These are phyloP conservation scores for Madurella fahalii DNA, from an alignment of 2,329 filamentous ascomycete species.

Conservation along the genomic window DNA sequence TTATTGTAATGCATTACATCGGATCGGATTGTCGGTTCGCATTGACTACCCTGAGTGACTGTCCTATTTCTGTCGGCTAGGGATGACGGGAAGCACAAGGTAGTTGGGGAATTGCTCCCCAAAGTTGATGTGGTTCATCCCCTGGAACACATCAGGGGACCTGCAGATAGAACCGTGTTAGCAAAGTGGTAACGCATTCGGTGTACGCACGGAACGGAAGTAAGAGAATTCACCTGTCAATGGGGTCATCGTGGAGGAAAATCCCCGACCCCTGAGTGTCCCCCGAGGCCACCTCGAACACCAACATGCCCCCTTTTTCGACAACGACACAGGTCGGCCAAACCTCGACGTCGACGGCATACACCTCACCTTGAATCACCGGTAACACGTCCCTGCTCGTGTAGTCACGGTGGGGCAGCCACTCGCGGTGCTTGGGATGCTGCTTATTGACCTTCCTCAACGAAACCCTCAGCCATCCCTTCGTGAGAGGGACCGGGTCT, in stretches of 20 bases:
- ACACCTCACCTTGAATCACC: slow-evolving; percentile 52
- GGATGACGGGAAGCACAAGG: too few relatives aligned
- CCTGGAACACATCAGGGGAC: too few relatives aligned
- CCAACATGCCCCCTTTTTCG: slow-evolving; percentile 47
- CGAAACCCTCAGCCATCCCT: slow-evolving; percentile 60
- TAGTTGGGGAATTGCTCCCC: too few relatives aligned
- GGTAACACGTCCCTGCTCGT: slow-evolving; percentile 45
- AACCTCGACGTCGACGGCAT: slow-evolving; percentile 37
- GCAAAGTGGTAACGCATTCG: slow-evolving; percentile 35
- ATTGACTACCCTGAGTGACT: too few relatives aligned
- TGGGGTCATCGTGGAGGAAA: too few relatives aligned
- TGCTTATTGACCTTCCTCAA: slow-evolving; percentile 50
- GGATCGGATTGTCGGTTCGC: too few relatives aligned
- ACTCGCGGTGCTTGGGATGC: slow-evolving; percentile 49
- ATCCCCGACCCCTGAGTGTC: slow-evolving; percentile 22
- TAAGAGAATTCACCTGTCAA: too few relatives aligned
- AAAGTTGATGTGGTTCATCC: too few relatives aligned
- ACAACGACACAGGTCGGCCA: slow-evolving; percentile 63
- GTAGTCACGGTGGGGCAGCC: slow-evolving; percentile 57
- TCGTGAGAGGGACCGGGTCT: slow-evolving; percentile 58
- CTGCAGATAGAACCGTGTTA: not conserved
- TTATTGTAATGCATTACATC: too few relatives aligned
- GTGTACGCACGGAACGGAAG: slow-evolving; percentile 21
- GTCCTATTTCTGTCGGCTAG: too few relatives aligned
- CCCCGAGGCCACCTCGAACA: slow-evolving; percentile 46